Base-by-base conservation (phyloP, 768 basidiomycete species). In the Coprinopsis sp. region DNA sequence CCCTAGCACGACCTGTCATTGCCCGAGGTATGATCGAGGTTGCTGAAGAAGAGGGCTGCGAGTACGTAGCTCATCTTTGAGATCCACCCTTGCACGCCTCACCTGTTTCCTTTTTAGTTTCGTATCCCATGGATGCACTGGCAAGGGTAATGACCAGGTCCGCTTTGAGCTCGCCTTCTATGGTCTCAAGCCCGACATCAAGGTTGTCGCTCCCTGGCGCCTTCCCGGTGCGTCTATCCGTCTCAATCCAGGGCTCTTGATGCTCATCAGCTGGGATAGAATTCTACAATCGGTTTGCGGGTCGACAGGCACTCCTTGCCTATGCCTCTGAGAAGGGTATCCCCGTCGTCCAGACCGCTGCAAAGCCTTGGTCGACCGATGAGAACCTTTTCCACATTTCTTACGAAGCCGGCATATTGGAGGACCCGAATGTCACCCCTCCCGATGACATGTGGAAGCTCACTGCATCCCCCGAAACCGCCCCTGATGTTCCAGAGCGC, bases 381-480 rank as follows among this genome's bases (percentile, higher is more conserved):
- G 96, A 98, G 72, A 99, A 98, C 72, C 77, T 99, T 38, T 97
- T 95, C 84, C 96, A 99, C 74, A 99, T 98, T 69, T 98, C 96
- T 14, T 99, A 97, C 71, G 96, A 99, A 68, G 95, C 96, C 10
- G 96, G 95, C 36, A 98, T 99, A 65, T 83, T 99, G 53, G 96
- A 99, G 66, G 88, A 98, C 62, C 96, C 96, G 53, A 81, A 95
- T 74, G 83, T 73, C 50, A 97, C 92, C 4, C 96, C 96, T 44
- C 95, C 95, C 14, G 63, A 65, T 11, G 95, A 98, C 75, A 99
- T 99, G 96, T 99, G 96, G 96, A 98, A 97, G 67, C 82, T 98
- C 54, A 97, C 91, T 52, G 73, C 76, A 47, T 78, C 87, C 21
- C 86, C 90, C 28, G 86, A 93, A 60, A 66, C 82, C 37, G 91